Conservation (phyloP, 352 stramenopile species). For the Phytophthora ramorum region DNA sequence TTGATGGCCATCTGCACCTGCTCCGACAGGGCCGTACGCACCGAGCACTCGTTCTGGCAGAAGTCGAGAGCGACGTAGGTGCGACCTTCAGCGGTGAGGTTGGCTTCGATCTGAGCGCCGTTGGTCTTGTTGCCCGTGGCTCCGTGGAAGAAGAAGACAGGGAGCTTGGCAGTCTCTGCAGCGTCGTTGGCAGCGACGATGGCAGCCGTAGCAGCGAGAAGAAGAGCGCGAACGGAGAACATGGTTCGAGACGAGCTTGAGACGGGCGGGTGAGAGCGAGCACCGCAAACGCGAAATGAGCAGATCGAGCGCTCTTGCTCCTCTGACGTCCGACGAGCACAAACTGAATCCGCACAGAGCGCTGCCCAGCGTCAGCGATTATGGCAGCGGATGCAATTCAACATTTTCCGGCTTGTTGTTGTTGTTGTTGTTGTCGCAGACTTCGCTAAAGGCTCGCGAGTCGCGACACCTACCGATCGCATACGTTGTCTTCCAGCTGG, state of each 20-base stretch:
- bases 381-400: background rate
- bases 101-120: constrained; percentile 41
- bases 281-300: constrained; percentile 29
- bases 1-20: constrained; percentile 60
- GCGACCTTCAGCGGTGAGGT: constrained; percentile 49
- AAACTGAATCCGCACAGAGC: background rate
- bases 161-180: constrained; percentile 35
- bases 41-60: constrained; percentile 51
- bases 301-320: background rate
- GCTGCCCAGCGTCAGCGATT: background rate
- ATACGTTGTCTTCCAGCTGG: background rate
- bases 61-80: constrained; percentile 56
- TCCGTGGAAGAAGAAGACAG: constrained; percentile 67
- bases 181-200: constrained; percentile 28
- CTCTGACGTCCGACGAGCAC: background rate
- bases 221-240: constrained; percentile 27
- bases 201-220: constrained; percentile 14
- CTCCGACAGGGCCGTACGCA: constrained; percentile 35
- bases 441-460: background rate
- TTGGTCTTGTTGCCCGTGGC: constrained; percentile 44
- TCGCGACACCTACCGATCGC: background rate
- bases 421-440: background rate
- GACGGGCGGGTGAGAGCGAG: constrained; percentile 5
- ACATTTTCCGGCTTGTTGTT: background rate
- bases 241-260: constrained; percentile 19